Percentiles rank a stretch among this genome's conserved stretches.
Conservation (phyloP, 768 basidiomycete species). For the Tylopilus rubrobrunneus region DNA sequence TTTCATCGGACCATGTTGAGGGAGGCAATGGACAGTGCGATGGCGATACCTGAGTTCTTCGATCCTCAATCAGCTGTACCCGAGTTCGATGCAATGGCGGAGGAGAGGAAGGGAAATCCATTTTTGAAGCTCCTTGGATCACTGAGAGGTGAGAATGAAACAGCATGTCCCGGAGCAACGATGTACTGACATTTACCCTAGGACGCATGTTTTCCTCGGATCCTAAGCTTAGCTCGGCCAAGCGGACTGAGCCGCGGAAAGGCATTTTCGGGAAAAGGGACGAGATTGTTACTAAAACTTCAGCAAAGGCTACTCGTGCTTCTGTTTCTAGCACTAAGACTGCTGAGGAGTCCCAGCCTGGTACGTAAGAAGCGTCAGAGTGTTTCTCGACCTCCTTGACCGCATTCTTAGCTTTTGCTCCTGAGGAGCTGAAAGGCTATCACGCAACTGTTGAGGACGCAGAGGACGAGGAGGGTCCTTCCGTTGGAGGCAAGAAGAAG, state of each 20-base stretch:
- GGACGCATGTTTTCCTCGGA: slow-evolving; percentile 62
- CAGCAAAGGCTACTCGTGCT: slow-evolving; percentile 6
- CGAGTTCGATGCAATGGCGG: slow-evolving; percentile 40
- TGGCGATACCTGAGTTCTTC: slow-evolving; percentile 54
- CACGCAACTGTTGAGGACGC: slow-evolving; percentile 64
- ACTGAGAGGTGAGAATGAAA: slow-evolving; percentile 51
- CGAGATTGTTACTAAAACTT: slow-evolving; percentile 8
- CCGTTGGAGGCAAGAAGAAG: slow-evolving; percentile 51
- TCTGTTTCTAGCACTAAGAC: slow-evolving; percentile 5
- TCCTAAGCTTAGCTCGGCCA: slow-evolving; percentile 40
- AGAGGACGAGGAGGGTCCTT: slow-evolving; percentile 54
- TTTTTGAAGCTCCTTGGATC: slow-evolving; percentile 76
- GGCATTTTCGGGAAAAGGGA: slow-evolving; percentile 21
- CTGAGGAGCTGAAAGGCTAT: slow-evolving; percentile 33
- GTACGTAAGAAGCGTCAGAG: slow-evolving; percentile 5
- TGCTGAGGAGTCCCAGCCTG: slow-evolving; percentile 8
- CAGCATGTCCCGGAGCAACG: not conserved
- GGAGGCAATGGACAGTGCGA: slow-evolving; percentile 70
- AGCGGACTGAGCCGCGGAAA: slow-evolving; percentile 32
- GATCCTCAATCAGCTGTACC: slow-evolving; percentile 46
- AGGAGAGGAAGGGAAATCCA: slow-evolving; percentile 65
- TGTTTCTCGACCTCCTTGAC: not conserved
- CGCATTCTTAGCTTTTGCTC: slow-evolving; percentile 6
- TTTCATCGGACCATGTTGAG: slow-evolving; percentile 55
- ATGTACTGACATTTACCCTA: slow-evolving; percentile 23